Evolutionary conservation across 106 monocot species (phyloP), one percentile per base, ranked within the genome.

Genomic region (Dendrobium officinale): DNA sequence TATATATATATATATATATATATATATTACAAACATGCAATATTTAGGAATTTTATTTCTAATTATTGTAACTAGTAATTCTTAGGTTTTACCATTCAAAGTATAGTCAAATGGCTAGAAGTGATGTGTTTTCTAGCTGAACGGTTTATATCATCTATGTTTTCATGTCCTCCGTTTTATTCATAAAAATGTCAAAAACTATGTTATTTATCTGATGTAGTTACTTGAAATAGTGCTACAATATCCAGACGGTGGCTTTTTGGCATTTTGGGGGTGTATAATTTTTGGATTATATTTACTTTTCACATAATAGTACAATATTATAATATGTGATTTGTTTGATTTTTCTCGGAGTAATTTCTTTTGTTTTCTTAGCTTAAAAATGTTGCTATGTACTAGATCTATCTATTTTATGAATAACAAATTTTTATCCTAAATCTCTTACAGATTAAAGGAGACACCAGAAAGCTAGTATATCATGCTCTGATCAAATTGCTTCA

Each of bases 401-500:
- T 33, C 37, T 70, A 33, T 70, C 29, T 70, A 6, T 74, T 74
- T 74, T 1, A 41, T 72, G 24, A 56, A 19, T 77, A 33, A 66
- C 15, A 24, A 15, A 1, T 77, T 64, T 18, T 64, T 33, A 42
- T 77, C 48, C 20, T 80, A 55, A 74, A 74, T 59, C 43, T 76
- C 68, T 79, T 78, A 72, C 88, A 98, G 98, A 95, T 98, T 24
- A 95, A 98, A 95, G 95, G 88, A 42, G 87, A 90, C 75, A 91
- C 87, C 56, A 80, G 89, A 79, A 95, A 89, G 83, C 79, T 84
- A 54, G 98, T 95, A 22, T 98, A 88, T 54, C 87, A 83, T 86
- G 89, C 92, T 40, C 88, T 98, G 68, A 83, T 95, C 83, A 87
- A 85, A 85, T 91, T 98, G 82, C 92, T 98, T 88, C 92, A 98